These are phyloP conservation scores for Escallonia herrerae DNA, from an alignment of 129 eudicot genomes.

Conservation along the genomic window DNA sequence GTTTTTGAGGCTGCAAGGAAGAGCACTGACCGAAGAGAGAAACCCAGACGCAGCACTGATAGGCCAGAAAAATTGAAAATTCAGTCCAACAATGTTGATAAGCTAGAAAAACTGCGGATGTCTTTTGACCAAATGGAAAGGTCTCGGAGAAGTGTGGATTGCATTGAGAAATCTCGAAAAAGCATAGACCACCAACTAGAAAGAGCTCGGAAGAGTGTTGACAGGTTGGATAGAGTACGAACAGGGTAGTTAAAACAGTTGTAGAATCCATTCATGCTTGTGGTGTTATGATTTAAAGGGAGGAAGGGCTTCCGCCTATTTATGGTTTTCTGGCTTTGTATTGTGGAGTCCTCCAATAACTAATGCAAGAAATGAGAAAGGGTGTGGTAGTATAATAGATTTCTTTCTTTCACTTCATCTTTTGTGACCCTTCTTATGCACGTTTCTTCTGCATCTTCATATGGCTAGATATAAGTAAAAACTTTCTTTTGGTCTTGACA, in stretches of 20 bases:
- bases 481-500: too few relatives aligned
- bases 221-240: conserved; percentile 60
- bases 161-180: conserved; percentile 26
- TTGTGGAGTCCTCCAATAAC: conserved; percentile 8
- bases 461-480: too few relatives aligned
- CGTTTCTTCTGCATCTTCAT: too few relatives aligned
- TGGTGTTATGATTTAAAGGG: conserved; percentile 23
- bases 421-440: background rate
- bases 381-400: conserved; percentile 10
- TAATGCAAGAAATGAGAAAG: conserved; percentile 9
- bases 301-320: background rate
- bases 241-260: conserved; percentile 23
- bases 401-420: background rate
- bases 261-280: conserved; percentile 33
- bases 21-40: conserved; percentile 35
- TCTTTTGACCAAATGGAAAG: conserved; percentile 35
- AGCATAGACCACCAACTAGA: conserved; percentile 48
- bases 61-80: conserved; percentile 34
- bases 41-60: conserved; percentile 68
- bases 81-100: conserved; percentile 32
- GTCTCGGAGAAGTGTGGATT: conserved; percentile 45
- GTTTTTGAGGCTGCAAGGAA: conserved; percentile 34
- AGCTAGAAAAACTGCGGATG: conserved; percentile 38
- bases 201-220: conserved; percentile 80
- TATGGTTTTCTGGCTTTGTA: conserved; percentile 10